Base-by-base conservation (phyloP, 2,329 filamentous ascomycete species). In the Trichophyton verrucosum region DNA sequence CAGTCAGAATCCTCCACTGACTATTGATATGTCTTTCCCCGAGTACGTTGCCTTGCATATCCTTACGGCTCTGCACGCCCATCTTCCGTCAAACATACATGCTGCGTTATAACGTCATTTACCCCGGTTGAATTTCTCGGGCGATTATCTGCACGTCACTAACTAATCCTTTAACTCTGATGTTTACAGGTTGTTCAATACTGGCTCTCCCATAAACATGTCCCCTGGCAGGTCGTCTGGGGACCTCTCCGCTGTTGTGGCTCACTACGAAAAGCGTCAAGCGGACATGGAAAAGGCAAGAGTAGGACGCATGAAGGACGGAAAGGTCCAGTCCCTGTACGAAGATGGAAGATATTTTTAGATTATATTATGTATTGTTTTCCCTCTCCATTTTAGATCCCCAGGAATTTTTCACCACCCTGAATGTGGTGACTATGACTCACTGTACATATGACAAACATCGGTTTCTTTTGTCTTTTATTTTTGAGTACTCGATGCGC, bases 201-300 rank as follows among this genome's bases (percentile, higher is more conserved):
- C 75, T 22, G 81, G 82, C 59, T 82, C 82, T 1, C 84, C 84
- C 15, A 84, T 78, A 73, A 88, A 88, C 68, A 80, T 86, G 60
- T 74, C 79, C 36, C 82, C 85, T 49, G 85, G 85, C 58, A 81
- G 81, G 64, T 74, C 75, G 53, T 73, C 78, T 60, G 80, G 79
- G 57, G 80, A 85, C 68, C 75, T 88, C 66, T 80, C 81, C 68
- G 71, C 78, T 59, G 76, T 86, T 60, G 81, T 85, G 62, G 81
- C 79, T 33, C 83, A 86, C 74, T 87, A 86, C 70, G 75, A 84
- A 71, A 79, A 80, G 68, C 69, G 81, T 68, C 80, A 82, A 61
- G 74, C 76, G 68, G 79, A 81, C 62, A 77, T 77, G 62, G 81
- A 86, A 63, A 80, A 80, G 70, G 76, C 76, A 69, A 84, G 82